phyloP scores from a whole-genome alignment of 2,329 filamentous ascomycete species.

The Botrytis porri region DNA sequence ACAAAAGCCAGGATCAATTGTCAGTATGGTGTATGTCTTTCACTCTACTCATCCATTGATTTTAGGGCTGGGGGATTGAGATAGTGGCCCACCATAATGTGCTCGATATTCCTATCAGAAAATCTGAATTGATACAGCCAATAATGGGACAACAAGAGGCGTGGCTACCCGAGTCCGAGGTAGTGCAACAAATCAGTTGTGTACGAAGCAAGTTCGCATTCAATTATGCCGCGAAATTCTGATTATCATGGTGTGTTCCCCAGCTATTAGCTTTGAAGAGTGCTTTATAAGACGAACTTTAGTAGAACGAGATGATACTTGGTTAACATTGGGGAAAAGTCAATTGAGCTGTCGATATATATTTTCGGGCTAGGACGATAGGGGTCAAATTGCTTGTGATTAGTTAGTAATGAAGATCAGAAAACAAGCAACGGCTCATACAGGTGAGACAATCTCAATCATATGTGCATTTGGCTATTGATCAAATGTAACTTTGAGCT shows the following conservation, averaged over 20 bases:
- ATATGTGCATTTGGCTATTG: not conserved
- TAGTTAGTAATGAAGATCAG: not conserved
- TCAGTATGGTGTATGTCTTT: not conserved
- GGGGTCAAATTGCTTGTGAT: not conserved
- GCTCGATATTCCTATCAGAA: not conserved
- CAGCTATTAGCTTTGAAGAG: not conserved
- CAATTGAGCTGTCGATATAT: not conserved
- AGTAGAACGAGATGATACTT: not conserved
- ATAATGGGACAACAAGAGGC: not conserved
- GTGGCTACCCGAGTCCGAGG: not conserved
- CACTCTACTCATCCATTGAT: not conserved
- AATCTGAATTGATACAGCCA: not conserved
- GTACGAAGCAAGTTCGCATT: not conserved
- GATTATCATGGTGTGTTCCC: not conserved
- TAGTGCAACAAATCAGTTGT: not conserved
- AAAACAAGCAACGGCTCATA: no score
- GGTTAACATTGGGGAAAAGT: fast-evolving
- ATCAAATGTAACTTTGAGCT: not conserved
- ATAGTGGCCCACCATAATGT: not conserved
- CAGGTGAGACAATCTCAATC: not conserved
- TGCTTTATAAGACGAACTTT: not conserved
- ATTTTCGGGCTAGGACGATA: no score
- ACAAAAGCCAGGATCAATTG: not conserved
- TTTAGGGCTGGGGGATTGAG: not conserved
- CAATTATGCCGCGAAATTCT: not conserved